Evolutionary conservation across 2,329 filamentous ascomycete genomes (phyloP).

Genomic region (Parafenestella ontariensis): DNA sequence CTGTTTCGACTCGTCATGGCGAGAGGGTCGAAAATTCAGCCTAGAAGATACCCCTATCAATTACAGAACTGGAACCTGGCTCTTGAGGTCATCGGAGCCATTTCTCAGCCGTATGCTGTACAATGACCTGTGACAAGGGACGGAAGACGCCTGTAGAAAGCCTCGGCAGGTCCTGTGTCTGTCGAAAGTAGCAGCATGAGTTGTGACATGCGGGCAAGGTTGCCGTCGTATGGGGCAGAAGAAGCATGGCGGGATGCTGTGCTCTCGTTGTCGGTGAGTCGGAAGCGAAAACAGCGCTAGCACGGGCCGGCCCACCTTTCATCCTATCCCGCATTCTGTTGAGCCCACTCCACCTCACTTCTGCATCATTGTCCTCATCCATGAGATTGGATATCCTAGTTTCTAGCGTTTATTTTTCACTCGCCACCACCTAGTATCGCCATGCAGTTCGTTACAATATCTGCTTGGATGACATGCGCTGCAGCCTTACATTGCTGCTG

Average conservation of each 20-base stretch:
- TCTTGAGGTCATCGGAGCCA: constrained; percentile 13
- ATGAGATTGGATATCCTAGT: neutral
- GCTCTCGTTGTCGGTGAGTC: constrained; percentile 5
- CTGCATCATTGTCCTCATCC: constrained; percentile 6
- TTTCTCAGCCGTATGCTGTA: constrained; percentile 4
- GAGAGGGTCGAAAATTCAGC: neutral
- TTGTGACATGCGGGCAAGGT: constrained; percentile 12
- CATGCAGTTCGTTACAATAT: constrained; percentile 1
- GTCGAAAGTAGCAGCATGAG: constrained; percentile 2
- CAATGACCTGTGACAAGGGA: constrained; percentile 1
- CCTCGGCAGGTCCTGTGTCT: constrained; percentile 9
- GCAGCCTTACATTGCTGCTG: constrained; percentile 2
- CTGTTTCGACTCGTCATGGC: neutral
- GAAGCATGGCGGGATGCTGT: constrained; percentile 10
- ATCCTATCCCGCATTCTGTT: constrained; percentile 7
- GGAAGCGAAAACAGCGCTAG: constrained; percentile 10
- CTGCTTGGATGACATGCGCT: neutral
- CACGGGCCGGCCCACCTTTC: constrained; percentile 1
- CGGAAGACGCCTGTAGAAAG: constrained; percentile 11
- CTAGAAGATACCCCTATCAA: constrained; percentile 10
- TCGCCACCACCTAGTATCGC: neutral
- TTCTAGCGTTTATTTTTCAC: neutral
- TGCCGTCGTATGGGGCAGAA: constrained; percentile 7
- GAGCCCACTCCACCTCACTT: constrained; percentile 5
- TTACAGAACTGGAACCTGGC: constrained; percentile 1